Percentiles rank a stretch among this genome's conserved stretches.
phyloP scores from a whole-genome alignment of 495 filamentous ascomycete species.

The Penicillium samsonianum region DNA sequence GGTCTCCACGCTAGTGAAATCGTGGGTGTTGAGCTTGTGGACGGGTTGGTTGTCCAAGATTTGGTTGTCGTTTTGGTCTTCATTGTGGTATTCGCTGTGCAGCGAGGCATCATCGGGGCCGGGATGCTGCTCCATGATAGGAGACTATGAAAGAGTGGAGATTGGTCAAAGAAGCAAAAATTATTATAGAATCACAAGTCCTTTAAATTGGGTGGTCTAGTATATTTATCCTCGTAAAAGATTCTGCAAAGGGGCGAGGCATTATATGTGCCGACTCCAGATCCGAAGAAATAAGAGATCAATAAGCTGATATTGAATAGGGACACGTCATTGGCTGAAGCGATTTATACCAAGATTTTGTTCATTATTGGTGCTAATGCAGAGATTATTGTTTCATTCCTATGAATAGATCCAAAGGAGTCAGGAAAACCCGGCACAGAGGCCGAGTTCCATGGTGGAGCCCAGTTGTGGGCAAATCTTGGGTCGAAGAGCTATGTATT shows the following conservation, averaged over 20 bases:
- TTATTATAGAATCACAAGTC: not conserved
- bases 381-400: not conserved
- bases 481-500: not conserved
- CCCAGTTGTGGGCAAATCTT: not conserved
- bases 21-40: slow-evolving; percentile 9
- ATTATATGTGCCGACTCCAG: slow-evolving; percentile 5
- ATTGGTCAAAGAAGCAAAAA: not conserved
- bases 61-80: slow-evolving; percentile 2
- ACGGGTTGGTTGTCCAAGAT: not conserved
- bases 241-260: not conserved
- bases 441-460: slow-evolving; percentile 11
- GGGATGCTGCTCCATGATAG: slow-evolving; percentile 14
- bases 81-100: slow-evolving; percentile 4
- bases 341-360: not conserved
- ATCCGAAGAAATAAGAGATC: slow-evolving; percentile 8
- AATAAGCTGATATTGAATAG: not conserved
- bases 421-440: slow-evolving; percentile 4
- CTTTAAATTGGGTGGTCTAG: not conserved
- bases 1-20: slow-evolving; percentile 15
- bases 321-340: not conserved
- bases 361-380: slow-evolving; percentile 7
- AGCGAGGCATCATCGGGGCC: slow-evolving; percentile 9
- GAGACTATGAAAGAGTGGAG: slow-evolving; percentile 14
- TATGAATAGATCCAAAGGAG: slow-evolving; percentile 1
- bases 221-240: slow-evolving; percentile 13